A percentile compares a stretch with the other conserved stretches of the same genome.
Evolutionary conservation across 768 basidiomycete genomes (phyloP).

Genomic region (Termitomyces sp.): DNA sequence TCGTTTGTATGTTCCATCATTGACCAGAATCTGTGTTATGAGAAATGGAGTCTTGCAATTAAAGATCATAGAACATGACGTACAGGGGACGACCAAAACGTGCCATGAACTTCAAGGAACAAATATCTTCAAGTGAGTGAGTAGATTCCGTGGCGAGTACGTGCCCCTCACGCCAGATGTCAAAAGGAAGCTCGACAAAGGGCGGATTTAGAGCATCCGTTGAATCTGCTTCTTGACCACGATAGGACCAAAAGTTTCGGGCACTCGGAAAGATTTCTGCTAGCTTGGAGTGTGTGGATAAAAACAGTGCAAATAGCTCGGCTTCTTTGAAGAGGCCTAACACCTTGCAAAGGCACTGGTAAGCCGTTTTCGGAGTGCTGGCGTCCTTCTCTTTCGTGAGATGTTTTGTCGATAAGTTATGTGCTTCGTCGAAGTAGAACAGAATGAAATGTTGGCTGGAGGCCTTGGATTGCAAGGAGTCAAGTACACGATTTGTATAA

Average conservation of each 20-base stretch:
- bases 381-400: background rate
- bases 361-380: background rate
- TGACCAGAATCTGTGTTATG: background rate
- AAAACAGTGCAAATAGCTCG: background rate
- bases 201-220: background rate
- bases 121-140: background rate
- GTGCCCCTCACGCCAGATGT: background rate
- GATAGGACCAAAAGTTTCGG: background rate
- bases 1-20: background rate
- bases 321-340: background rate
- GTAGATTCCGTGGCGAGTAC: background rate
- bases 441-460: background rate
- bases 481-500: background rate
- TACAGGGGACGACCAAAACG: slow-evolving; percentile 3
- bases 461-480: background rate
- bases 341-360: slow-evolving; percentile 10
- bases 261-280: background rate
- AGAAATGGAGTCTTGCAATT: background rate
- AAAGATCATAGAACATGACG: background rate
- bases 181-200: slow-evolving; percentile 9
- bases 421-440: slow-evolving; percentile 5
- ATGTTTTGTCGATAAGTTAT: background rate
- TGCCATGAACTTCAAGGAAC: background rate
- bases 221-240: background rate
- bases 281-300: background rate